These are phyloP conservation scores for Vitis vinifera DNA, from an alignment of 164 flowering plant genomes.

Conservation along the genomic window DNA sequence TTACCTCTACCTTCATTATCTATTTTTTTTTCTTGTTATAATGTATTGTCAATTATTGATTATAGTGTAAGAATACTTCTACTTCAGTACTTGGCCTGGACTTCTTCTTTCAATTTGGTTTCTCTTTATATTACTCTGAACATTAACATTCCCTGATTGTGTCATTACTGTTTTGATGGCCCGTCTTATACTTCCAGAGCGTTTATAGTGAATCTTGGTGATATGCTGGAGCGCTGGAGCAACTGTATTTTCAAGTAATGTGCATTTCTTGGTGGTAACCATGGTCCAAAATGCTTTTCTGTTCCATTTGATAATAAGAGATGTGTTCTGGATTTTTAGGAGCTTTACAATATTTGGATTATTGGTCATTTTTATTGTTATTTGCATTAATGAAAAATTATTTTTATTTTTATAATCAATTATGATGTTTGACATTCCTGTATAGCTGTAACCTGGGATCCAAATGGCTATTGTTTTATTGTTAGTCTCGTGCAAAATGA, in stretches of 20 bases:
- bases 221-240: conserved; percentile 99
- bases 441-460: no score
- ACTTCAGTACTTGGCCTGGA: no score
- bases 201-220: conserved; percentile 94
- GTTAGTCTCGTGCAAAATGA: no score
- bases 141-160: background rate
- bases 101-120: background rate
- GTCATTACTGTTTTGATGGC: background rate
- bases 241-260: conserved; percentile 83
- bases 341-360: background rate
- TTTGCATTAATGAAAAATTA: no score
- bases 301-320: background rate
- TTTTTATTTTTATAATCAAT: no score
- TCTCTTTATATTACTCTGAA: background rate
- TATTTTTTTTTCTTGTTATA: no score
- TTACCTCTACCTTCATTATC: no score
- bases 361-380: conserved; percentile 4
- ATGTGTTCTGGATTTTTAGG: background rate
- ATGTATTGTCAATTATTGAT: no score
- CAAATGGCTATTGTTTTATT: no score
- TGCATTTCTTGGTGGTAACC: background rate
- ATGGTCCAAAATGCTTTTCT: conserved; percentile 3
- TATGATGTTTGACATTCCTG: no score
- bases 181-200: conserved; percentile 49
- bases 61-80: no score